These are phyloP conservation scores for Sporothrix phasma DNA, from an alignment of 2,329 filamentous ascomycete genomes.

Conservation along the genomic window DNA sequence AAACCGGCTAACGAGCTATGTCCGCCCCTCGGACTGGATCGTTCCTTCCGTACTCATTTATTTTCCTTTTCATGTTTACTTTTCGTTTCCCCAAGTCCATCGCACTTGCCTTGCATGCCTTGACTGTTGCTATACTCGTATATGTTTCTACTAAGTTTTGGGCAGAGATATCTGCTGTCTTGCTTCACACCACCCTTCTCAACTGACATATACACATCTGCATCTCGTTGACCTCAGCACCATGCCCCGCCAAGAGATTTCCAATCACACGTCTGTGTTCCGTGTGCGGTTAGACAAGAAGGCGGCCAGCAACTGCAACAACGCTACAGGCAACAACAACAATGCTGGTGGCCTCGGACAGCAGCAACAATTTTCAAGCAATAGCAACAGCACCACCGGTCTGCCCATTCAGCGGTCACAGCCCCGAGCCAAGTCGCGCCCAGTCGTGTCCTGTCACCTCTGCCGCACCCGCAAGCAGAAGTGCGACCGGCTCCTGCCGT, in stretches of 20 bases:
- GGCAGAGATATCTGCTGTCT: neutral
- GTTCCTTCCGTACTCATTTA: neutral
- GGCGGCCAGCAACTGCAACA: neutral
- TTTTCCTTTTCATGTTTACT: neutral
- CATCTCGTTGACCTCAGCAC: neutral
- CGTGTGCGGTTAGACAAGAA: conserved; percentile 14
- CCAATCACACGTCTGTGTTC: conserved; percentile 19
- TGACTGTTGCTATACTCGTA: neutral
- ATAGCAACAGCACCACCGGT: neutral
- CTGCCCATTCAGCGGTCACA: conserved; percentile 3
- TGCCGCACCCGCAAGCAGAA: conserved; percentile 35
- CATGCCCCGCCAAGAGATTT: neutral
- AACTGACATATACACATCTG: too few species aligned
- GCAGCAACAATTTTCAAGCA: neutral
- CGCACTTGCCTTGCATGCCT: neutral
- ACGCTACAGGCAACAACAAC: neutral
- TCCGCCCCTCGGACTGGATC: neutral
- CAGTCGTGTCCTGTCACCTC: conserved; percentile 32
- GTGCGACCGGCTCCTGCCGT: conserved; percentile 34
- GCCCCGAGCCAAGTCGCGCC: conserved; percentile 20
- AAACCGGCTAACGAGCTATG: neutral
- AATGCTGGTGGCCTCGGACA: neutral
- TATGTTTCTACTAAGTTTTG: neutral
- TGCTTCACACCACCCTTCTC: neutral
- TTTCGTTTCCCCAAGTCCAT: neutral